phyloP scores from a whole-genome alignment of 1,284 basidiomycete species.

The Wallemia mellicola region DNA sequence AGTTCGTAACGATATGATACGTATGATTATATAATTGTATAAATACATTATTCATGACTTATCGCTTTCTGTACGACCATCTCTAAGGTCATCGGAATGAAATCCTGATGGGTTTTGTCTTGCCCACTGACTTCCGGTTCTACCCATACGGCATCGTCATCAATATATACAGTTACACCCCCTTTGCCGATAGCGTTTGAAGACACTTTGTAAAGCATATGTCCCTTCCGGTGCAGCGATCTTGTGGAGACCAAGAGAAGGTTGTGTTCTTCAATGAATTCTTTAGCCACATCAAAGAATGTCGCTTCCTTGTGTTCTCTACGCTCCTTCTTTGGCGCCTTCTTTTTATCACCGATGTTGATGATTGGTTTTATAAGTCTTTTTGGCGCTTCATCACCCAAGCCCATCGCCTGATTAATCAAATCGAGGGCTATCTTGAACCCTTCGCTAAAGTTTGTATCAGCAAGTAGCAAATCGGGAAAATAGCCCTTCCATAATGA shows the following conservation, averaged over 20 bases:
- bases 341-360: slow-evolving; percentile 15
- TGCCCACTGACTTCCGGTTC: background rate
- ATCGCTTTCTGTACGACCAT: background rate
- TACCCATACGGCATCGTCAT: slow-evolving; percentile 47
- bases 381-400: slow-evolving; percentile 39
- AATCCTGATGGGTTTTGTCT: background rate
- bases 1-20: slow-evolving; percentile 16
- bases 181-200: slow-evolving; percentile 44
- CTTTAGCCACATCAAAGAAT: slow-evolving; percentile 70
- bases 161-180: slow-evolving; percentile 51
- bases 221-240: slow-evolving; percentile 41
- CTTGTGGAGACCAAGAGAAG: slow-evolving; percentile 64
- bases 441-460: slow-evolving; percentile 37
- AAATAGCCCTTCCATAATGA: slow-evolving; percentile 59
- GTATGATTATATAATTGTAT: too few species aligned
- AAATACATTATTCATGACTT: background rate
- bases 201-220: slow-evolving; percentile 62
- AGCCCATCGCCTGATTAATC: slow-evolving; percentile 68
- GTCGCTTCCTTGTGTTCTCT: slow-evolving; percentile 34
- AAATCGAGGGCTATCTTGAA: slow-evolving; percentile 60
- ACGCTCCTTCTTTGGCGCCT: slow-evolving; percentile 14
- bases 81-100: background rate
- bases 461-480: slow-evolving; percentile 30
- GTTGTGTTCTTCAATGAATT: slow-evolving; percentile 50
- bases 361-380: slow-evolving; percentile 33